Percentiles rank a stretch among this genome's conserved stretches.
Conservation (phyloP, 768 basidiomycete genomes). For the Aureoboletus auriporus region DNA sequence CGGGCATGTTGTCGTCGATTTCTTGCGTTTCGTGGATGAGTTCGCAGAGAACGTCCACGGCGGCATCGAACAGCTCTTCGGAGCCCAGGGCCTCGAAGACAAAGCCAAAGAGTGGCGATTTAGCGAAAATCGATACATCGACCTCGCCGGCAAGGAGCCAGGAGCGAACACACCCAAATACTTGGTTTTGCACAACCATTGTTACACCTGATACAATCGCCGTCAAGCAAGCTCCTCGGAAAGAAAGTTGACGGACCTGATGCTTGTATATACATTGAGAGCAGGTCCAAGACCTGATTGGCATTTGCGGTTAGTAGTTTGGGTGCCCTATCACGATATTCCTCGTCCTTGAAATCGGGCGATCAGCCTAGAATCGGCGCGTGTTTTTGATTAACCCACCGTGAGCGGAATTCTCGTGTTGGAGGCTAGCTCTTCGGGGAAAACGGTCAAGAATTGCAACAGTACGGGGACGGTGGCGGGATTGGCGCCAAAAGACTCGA, state of each 20-base stretch:
- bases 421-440: slow-evolving; percentile 83
- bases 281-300: slow-evolving; percentile 66
- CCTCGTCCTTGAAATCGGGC: slow-evolving; percentile 55
- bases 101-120: slow-evolving; percentile 76
- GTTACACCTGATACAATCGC: slow-evolving; percentile 74
- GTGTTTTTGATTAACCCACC: slow-evolving; percentile 45
- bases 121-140: slow-evolving; percentile 53
- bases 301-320: slow-evolving; percentile 67
- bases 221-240: not conserved
- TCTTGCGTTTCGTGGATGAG: slow-evolving; percentile 98
- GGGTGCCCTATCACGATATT: slow-evolving; percentile 60
- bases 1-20: slow-evolving; percentile 86
- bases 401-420: slow-evolving; percentile 88
- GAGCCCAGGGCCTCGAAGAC: slow-evolving; percentile 81
- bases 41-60: slow-evolving; percentile 89
- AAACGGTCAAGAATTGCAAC: slow-evolving; percentile 83
- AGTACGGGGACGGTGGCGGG: slow-evolving; percentile 79
- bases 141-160: slow-evolving; percentile 92
- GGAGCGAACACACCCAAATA: slow-evolving; percentile 79
- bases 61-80: slow-evolving; percentile 88
- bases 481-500: slow-evolving; percentile 81
- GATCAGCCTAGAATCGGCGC: slow-evolving; percentile 9
- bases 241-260: slow-evolving; percentile 51
- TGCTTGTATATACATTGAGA: slow-evolving; percentile 88
- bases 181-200: slow-evolving; percentile 65